Base-by-base conservation (phyloP, 139 green algal genomes). In the Volvox reticuliferus region DNA sequence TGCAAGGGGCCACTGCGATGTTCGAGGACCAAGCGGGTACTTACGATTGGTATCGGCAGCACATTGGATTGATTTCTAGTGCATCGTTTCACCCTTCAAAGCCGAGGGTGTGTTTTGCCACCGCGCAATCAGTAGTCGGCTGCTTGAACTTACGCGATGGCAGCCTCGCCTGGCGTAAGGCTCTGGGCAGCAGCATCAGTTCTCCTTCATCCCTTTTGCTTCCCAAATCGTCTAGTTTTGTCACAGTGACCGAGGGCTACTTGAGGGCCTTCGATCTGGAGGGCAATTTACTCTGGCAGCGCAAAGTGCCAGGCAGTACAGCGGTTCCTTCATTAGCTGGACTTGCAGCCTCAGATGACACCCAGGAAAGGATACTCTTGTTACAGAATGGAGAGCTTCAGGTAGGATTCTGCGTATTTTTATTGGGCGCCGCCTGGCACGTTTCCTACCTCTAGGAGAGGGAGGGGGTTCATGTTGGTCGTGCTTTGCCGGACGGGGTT, bases 31-130 rank as follows among this genome's bases (percentile, higher is more conserved):
- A 98, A 44, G 94, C 93, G 18, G 96, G 94, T 0, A 93, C 95
- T 22, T 94, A 95, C 65, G 95, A 97, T 84, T 99, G 97, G 97
- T 94, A 97, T 77, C 92, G 92, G 62, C 88, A 96, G n/a, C 86
- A 96, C 71, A 86, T 99, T 0, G 97, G 97, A 2, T n/a, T 88
- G 1, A 86, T 95, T 0, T 69, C 30, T 1, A 26, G 44, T 1
- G 95, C 94, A 12, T 33, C 63, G 0, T 94, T 97, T 32, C 85
- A 94, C 19, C 82, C 63, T 6, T 87, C 80, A 44, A 94, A 94
- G 32, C 82, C 93, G 0, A 65, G 88, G 2, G 55, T 97, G 1
- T 95, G 92, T 73, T 86, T 97, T 0, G 79, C 91, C 0, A 97
- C 95, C 0, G 68, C 94, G 37, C 89, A 95, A 55, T 81, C 88